phyloP scores from a whole-genome alignment of 164 flowering plant genomes.

The Chimonanthus praecox region DNA sequence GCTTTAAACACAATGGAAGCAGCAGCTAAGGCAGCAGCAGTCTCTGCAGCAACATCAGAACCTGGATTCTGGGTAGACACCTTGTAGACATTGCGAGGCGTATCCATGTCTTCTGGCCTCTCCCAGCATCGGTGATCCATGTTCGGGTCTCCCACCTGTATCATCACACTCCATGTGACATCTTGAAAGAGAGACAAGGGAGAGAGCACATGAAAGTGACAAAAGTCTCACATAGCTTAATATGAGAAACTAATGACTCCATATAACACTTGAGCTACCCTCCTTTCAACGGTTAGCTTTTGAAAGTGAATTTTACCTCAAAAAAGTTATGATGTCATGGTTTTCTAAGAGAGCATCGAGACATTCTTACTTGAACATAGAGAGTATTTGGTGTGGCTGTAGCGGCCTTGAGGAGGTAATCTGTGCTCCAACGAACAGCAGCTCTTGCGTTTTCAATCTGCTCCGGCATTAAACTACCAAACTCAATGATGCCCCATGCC shows the following conservation, averaged over 20 bases:
- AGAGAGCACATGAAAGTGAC: too few relatives aligned
- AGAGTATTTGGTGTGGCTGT: slow-evolving; percentile 61
- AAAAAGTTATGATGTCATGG: too few relatives aligned
- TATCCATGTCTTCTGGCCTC: slow-evolving; percentile 97
- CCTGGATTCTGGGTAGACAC: slow-evolving; percentile 74
- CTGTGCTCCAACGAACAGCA: slow-evolving; percentile 80
- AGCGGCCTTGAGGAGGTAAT: slow-evolving; percentile 85
- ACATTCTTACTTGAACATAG: slow-evolving; percentile 65
- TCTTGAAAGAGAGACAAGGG: neutral
- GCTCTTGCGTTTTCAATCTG: slow-evolving; percentile 54
- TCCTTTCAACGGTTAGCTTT: too few relatives aligned
- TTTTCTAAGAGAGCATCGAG: too few relatives aligned
- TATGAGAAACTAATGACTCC: too few relatives aligned
- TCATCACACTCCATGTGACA: neutral
- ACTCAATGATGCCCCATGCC: slow-evolving; percentile 91
- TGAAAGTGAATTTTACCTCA: too few relatives aligned
- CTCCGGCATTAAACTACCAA: slow-evolving; percentile 57
- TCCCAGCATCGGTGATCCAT: slow-evolving; percentile 87
- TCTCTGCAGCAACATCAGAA: slow-evolving; percentile 96
- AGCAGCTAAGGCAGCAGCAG: slow-evolving; percentile 92
- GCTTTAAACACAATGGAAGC: slow-evolving; percentile 76
- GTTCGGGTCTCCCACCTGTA: slow-evolving; percentile 84
- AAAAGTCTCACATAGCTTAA: too few relatives aligned
- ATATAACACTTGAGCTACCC: too few relatives aligned
- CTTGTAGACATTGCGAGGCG: slow-evolving; percentile 71